Evolutionary conservation across 2,329 filamentous ascomycete species (phyloP).

Genomic region (Ophiocordyceps sinensis): DNA sequence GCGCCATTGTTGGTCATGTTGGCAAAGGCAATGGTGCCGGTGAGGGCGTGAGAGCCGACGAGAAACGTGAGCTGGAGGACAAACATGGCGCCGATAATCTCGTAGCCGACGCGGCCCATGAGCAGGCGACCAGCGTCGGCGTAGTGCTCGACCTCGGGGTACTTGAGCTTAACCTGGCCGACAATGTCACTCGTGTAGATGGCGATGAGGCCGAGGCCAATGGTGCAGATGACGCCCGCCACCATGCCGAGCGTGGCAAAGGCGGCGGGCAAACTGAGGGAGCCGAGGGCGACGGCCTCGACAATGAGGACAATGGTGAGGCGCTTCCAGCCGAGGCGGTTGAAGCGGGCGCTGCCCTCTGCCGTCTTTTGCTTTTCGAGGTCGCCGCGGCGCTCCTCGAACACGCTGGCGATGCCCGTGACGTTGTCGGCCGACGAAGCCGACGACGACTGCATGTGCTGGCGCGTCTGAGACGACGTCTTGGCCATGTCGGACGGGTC

Average conservation of each 20-base stretch:
- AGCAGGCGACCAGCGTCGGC: slow-evolving; percentile 53
- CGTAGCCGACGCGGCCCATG: slow-evolving; percentile 43
- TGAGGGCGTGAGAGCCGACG: slow-evolving; percentile 57
- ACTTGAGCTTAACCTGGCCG: slow-evolving; percentile 32
- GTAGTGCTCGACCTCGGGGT: slow-evolving; percentile 47
- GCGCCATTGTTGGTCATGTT: slow-evolving; percentile 42
- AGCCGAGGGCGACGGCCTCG: slow-evolving; percentile 40
- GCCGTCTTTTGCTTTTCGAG: slow-evolving; percentile 31
- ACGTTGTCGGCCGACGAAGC: slow-evolving; percentile 9
- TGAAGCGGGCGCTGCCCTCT: slow-evolving; percentile 32
- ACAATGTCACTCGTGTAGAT: slow-evolving; percentile 34
- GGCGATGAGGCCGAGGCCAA: slow-evolving; percentile 28
- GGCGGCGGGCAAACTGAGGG: slow-evolving; percentile 33
- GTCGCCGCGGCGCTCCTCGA: slow-evolving; percentile 19
- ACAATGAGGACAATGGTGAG: slow-evolving; percentile 40
- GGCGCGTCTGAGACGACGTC: neutral
- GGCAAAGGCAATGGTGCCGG: slow-evolving; percentile 55
- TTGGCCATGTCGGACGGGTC: neutral
- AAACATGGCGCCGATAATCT: slow-evolving; percentile 47
- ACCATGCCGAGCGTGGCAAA: slow-evolving; percentile 41
- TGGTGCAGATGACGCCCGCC: slow-evolving; percentile 26
- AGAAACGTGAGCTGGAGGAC: slow-evolving; percentile 53
- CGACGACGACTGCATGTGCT: neutral
- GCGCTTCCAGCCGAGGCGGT: slow-evolving; percentile 41
- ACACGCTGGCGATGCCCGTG: slow-evolving; percentile 21